These are phyloP conservation scores for Celoporthe dispersa DNA, from an alignment of 2,329 filamentous ascomycete species.

Conservation along the genomic window DNA sequence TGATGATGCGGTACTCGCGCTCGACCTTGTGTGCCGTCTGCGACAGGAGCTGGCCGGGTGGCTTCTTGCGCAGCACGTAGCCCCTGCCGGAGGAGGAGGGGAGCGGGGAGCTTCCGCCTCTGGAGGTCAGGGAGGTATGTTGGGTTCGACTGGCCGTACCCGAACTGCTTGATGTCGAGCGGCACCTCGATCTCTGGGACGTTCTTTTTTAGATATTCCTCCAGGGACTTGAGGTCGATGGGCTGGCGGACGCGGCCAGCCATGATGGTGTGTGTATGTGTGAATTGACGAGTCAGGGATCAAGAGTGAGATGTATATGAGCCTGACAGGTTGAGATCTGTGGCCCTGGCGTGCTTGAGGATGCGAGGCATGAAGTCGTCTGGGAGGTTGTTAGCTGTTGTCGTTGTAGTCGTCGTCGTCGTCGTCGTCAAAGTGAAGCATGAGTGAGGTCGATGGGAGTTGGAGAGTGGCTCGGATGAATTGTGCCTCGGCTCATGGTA, in stretches of 20 bases:
- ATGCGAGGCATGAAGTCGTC: neutral
- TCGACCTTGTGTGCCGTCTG: constrained; percentile 96
- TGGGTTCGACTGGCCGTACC: constrained; percentile 96
- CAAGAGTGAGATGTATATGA: neutral
- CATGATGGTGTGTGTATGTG: constrained; percentile 52
- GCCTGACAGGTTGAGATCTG: too few species aligned
- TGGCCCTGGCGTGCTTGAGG: neutral
- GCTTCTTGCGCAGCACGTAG: constrained; percentile 96
- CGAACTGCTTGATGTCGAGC: constrained; percentile 91
- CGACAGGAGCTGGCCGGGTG: constrained; percentile 89
- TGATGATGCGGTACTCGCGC: constrained; percentile 89
- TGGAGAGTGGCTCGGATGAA: neutral
- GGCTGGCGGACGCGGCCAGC: constrained; percentile 88
- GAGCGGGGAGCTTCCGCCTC: neutral
- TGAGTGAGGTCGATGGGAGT: neutral
- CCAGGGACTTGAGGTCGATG: constrained; percentile 80
- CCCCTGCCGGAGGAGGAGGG: constrained; percentile 61
- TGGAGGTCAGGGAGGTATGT: constrained; percentile 87
- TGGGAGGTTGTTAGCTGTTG: neutral
- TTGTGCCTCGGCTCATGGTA: constrained; percentile 11
- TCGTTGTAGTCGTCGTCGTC: neutral
- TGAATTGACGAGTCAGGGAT: neutral
- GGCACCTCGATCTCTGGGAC: constrained; percentile 86
- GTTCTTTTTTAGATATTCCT: constrained; percentile 75
- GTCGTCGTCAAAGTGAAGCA: neutral